phyloP scores from a whole-genome alignment of 768 basidiomycete species.

The Dendrothele bispora region DNA sequence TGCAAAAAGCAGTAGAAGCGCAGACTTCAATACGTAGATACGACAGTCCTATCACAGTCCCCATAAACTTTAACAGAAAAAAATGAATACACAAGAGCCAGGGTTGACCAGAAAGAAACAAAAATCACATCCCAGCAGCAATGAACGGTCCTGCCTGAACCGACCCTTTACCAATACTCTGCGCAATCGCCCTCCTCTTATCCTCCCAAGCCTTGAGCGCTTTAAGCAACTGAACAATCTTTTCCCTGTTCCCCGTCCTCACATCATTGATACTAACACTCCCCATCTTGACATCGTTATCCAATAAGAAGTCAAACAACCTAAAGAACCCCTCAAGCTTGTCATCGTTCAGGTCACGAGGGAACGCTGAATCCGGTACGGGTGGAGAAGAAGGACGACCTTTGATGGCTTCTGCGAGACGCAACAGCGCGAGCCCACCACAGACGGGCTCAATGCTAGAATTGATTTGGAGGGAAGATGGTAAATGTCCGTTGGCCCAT shows the following conservation, averaged over 20 bases:
- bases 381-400: conserved; percentile 64
- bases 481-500: conserved; percentile 89
- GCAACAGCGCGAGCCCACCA: conserved; percentile 77
- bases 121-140: no score
- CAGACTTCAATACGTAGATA: no score
- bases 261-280: conserved; percentile 94
- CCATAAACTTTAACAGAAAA: no score
- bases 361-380: conserved; percentile 80
- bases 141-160: conserved; percentile 36
- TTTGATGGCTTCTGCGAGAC: conserved; percentile 82
- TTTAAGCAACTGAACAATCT: conserved; percentile 76
- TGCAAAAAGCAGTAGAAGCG: no score
- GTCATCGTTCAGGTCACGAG: conserved; percentile 63
- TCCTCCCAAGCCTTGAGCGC: conserved; percentile 83
- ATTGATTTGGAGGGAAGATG: conserved; percentile 55
- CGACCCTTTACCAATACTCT: conserved; percentile 46
- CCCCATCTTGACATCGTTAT: conserved; percentile 90
- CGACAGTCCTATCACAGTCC: no score
- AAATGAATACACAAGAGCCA: no score
- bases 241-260: conserved; percentile 76
- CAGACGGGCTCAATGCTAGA: conserved; percentile 45
- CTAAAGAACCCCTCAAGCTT: conserved; percentile 85
- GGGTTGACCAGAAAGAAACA: no score
- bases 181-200: conserved; percentile 56
- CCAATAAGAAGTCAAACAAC: conserved; percentile 89